A percentile compares a stretch with the other conserved stretches of the same genome.
Evolutionary conservation across 371 early-diverging fungal species (phyloP).

Genomic region (Blakeslea trispora): DNA sequence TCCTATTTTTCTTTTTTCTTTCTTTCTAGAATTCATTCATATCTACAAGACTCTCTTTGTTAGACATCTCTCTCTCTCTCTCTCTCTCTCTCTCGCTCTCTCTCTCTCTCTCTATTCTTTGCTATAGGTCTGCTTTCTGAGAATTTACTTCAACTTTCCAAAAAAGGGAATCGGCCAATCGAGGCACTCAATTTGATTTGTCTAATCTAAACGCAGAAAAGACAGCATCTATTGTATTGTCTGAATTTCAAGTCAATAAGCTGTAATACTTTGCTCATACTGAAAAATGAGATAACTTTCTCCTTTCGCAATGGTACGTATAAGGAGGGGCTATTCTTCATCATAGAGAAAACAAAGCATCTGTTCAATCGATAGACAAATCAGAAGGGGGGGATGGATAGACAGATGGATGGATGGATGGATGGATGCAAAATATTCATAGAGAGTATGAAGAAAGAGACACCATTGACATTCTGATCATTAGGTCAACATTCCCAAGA

Average conservation of each 20-base stretch:
- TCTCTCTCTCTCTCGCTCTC: no score
- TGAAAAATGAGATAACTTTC: slow-evolving; percentile 3
- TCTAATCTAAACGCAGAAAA: no score
- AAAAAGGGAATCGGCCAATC: no score
- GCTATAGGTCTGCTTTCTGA: no score
- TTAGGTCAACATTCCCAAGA: slow-evolving; percentile 98
- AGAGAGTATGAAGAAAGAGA: no score
- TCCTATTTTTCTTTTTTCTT: no score
- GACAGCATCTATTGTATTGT: neutral
- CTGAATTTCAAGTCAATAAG: neutral
- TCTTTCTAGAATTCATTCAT: no score
- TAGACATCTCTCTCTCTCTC: no score
- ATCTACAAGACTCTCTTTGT: no score
- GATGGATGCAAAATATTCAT: slow-evolving; percentile 32
- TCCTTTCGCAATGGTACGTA: slow-evolving; percentile 10
- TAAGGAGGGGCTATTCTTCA: neutral
- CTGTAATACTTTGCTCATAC: neutral
- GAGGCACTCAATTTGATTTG: no score
- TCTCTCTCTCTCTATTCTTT: no score
- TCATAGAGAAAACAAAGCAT: neutral
- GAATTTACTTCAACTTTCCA: no score
- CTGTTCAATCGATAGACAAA: neutral
- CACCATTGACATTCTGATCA: neutral
- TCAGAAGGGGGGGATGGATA: neutral
- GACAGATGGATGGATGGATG: slow-evolving; percentile 1